A percentile compares a stretch with the other conserved stretches of the same genome.
These are phyloP conservation scores for Musa troglodytarum DNA, from an alignment of 176 grass and related monocot species.

Conservation along the genomic window DNA sequence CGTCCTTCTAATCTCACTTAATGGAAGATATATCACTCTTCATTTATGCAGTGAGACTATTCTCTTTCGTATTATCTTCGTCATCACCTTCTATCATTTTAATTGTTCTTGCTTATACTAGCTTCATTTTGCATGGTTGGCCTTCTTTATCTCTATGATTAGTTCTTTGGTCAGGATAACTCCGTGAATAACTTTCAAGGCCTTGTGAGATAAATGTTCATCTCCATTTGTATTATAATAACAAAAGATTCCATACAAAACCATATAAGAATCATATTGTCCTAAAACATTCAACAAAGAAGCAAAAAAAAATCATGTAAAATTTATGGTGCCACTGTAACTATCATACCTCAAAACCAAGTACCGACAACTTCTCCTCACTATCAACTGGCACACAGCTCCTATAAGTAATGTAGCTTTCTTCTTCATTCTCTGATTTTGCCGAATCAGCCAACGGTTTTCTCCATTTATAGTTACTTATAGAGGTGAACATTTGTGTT, in stretches of 20 bases:
- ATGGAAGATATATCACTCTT: background rate
- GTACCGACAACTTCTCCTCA: conserved; percentile 73
- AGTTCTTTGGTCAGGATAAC: too few relatives aligned
- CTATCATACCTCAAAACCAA: conserved; percentile 86
- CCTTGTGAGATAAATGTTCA: too few relatives aligned
- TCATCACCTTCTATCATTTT: background rate
- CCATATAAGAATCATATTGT: background rate
- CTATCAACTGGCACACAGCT: conserved; percentile 70
- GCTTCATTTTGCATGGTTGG: background rate
- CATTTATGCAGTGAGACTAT: background rate
- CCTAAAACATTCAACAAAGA: background rate
- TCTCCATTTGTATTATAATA: background rate
- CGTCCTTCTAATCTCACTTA: background rate
- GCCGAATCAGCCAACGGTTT: conserved; percentile 57
- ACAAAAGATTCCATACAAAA: background rate
- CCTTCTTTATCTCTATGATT: background rate
- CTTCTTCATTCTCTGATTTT: conserved; percentile 20
- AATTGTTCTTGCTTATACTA: background rate
- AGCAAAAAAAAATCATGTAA: background rate
- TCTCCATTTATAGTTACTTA: conserved; percentile 30
- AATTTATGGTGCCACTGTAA: background rate
- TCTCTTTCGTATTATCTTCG: background rate
- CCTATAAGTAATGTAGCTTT: conserved; percentile 73
- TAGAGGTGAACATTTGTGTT: conserved; percentile 10
- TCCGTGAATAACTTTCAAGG: too few relatives aligned